Percentiles rank a stretch among this genome's conserved stretches.
Conservation (phyloP, 2,329 filamentous ascomycete species). For the Chrysoporthe austroafricana region DNA sequence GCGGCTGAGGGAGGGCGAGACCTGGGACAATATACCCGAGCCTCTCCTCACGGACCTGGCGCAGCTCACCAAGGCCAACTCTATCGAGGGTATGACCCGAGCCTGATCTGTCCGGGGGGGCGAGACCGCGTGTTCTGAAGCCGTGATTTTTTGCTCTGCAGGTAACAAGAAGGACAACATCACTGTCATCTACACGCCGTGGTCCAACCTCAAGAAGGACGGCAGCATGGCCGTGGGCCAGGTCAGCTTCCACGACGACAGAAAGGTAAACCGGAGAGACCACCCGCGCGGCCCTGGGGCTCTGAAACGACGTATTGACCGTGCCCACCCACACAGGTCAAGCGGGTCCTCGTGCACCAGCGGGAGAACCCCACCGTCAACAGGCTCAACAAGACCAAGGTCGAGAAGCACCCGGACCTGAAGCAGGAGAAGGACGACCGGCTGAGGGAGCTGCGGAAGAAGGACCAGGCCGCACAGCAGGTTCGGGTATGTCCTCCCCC, state of each 20-base stretch:
- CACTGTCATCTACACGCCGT: slow-evolving; percentile 95
- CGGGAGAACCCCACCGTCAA: slow-evolving; percentile 93
- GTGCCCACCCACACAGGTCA: slow-evolving; percentile 54
- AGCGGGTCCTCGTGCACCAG: slow-evolving; percentile 76
- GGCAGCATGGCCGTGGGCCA: slow-evolving; percentile 95
- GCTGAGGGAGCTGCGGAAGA: slow-evolving; percentile 70
- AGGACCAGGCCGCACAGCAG: slow-evolving; percentile 66
- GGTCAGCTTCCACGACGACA: slow-evolving; percentile 89
- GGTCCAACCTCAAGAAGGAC: slow-evolving; percentile 92
- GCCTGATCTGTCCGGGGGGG: neutral
- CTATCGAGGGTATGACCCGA: slow-evolving; percentile 77
- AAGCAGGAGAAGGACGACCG: slow-evolving; percentile 80
- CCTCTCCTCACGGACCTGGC: slow-evolving; percentile 83
- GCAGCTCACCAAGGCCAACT: slow-evolving; percentile 98
- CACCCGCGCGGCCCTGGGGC: neutral
- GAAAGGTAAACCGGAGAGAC: slow-evolving; percentile 53
- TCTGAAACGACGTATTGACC: neutral
- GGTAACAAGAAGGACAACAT: slow-evolving; percentile 99
- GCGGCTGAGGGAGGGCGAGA: slow-evolving; percentile 74
- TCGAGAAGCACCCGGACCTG: slow-evolving; percentile 86
- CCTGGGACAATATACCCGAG: slow-evolving; percentile 81
- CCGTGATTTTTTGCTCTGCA: slow-evolving; percentile 39
- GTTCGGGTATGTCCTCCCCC: slow-evolving; percentile 57
- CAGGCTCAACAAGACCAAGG: slow-evolving; percentile 95
- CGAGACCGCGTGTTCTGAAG: neutral